phyloP scores from a whole-genome alignment of 2,329 filamentous ascomycete genomes.

The Epichloe coenophiala region DNA sequence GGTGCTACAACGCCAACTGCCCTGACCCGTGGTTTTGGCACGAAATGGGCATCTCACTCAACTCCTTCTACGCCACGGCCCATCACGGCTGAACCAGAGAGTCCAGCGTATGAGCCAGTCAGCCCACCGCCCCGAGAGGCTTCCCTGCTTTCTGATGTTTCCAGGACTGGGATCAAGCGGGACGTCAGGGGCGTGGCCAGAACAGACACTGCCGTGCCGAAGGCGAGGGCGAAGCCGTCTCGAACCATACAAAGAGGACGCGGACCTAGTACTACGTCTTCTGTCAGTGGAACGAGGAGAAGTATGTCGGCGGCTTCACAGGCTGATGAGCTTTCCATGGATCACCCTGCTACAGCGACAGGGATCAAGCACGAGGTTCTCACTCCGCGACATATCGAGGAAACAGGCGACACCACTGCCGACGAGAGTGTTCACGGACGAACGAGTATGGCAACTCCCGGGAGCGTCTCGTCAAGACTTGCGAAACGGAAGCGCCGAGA shows the following conservation, averaged over 20 bases:
- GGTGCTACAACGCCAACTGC: constrained; percentile 15
- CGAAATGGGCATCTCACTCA: constrained; percentile 43
- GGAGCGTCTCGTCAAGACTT: constrained; percentile 23
- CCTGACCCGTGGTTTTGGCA: constrained; percentile 30
- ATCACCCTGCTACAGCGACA: constrained; percentile 24
- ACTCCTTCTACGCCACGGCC: constrained; percentile 44
- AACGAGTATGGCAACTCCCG: constrained; percentile 22
- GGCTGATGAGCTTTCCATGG: constrained; percentile 33
- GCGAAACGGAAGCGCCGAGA: constrained; percentile 47
- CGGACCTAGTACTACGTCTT: constrained; percentile 22
- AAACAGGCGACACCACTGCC: constrained; percentile 40
- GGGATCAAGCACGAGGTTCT: constrained; percentile 46
- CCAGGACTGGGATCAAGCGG: constrained; percentile 17
- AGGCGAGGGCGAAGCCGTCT: constrained; percentile 21
- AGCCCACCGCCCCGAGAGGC: constrained; percentile 36
- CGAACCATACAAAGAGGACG: constrained; percentile 23
- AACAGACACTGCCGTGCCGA: constrained; percentile 15
- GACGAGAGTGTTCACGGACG: constrained; percentile 36
- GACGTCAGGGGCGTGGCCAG: constrained; percentile 15
- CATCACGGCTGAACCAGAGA: constrained; percentile 25
- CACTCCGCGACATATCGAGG: constrained; percentile 40
- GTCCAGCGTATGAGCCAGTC: constrained; percentile 44
- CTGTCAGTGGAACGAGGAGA: constrained; percentile 21
- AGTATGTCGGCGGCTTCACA: constrained; percentile 34
- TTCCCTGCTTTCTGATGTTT: constrained; percentile 22